Base-by-base conservation (phyloP, 2,329 filamentous ascomycete species). In the Phialocephala subalpina region DNA sequence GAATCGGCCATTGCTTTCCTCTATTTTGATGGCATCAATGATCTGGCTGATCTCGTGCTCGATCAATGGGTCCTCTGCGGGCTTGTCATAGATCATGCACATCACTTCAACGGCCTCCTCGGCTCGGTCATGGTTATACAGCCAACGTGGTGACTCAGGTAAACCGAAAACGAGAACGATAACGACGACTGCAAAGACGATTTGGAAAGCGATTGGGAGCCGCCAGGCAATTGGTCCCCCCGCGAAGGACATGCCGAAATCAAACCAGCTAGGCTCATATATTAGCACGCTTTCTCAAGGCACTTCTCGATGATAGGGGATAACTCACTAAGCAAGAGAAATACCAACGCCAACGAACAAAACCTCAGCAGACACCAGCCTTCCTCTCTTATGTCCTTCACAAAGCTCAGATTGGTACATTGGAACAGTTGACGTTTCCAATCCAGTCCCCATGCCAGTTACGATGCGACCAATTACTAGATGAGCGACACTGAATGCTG, bases 361-460 rank as follows among this genome's bases (percentile, higher is more conserved):
- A 14, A 57, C 73, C 66, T 83, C 80, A n/a, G 74, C 76, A n/a
- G 77, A 79, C 27, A 83, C 80, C 6, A 80, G 76, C 20, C 78
- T 76, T 35, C 82, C 82, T 42, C 82, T 74, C 45, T 77, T 79
- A 16, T 78, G 73, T 1, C 78, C 77, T 58, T 80, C 77, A 61
- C 79, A 82, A 0, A 83, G 74, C 67, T 84, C 82, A 0, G 80
- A 77, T 65, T 83, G 82, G 63, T 82, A 81, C 73, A 77, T 78
- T 0, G 78, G 78, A 0, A 80, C 76, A 0, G 78, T 80, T 3
- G 75, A 75, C 0, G 77, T 78, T 42, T 79, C 62, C 14, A 74
- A 56, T 29, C 70, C 67, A 68, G 62, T 67, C n/a, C 68, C 68
- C 22, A 70, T 53, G 16, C 68, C 68, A 33, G 66, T 65, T n/a